Evolutionary conservation across 1,139 yeast genomes (phyloP).

Genomic region (Sugiyamaella castrensis): DNA sequence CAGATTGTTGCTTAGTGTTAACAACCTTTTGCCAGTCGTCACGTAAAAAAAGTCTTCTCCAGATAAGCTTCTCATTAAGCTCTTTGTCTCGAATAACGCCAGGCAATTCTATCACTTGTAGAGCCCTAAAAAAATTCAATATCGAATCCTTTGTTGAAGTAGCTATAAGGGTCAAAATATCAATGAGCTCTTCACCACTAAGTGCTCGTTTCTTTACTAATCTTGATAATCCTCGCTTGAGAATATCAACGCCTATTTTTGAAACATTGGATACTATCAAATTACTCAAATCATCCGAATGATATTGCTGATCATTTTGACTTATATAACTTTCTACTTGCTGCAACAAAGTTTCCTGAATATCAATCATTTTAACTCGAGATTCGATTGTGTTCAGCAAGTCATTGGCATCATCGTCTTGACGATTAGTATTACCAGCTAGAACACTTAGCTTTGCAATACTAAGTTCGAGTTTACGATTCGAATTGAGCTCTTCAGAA

Average conservation of each 20-base stretch:
- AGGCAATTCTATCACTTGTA: slow-evolving; percentile 41
- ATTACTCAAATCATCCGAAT: slow-evolving; percentile 12
- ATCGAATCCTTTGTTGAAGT: slow-evolving; percentile 33
- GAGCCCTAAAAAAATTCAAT: slow-evolving; percentile 43
- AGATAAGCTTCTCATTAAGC: slow-evolving; percentile 44
- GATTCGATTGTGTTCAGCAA: slow-evolving; percentile 15
- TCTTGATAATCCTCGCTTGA: slow-evolving; percentile 37
- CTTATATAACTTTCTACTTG: slow-evolving; percentile 12
- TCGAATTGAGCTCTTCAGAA: slow-evolving; percentile 47
- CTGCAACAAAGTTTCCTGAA: slow-evolving; percentile 19
- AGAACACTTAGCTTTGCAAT: slow-evolving; percentile 60
- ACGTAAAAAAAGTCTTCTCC: slow-evolving; percentile 63
- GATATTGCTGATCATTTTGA: slow-evolving; percentile 10
- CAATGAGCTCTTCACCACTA: slow-evolving; percentile 49
- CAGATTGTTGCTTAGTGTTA: slow-evolving; percentile 45
- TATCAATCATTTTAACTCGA: slow-evolving; percentile 18
- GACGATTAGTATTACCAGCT: slow-evolving; percentile 22
- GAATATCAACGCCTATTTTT: slow-evolving; percentile 15
- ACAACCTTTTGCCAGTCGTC: slow-evolving; percentile 55
- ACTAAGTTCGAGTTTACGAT: slow-evolving; percentile 59
- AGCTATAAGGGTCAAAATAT: slow-evolving; percentile 54
- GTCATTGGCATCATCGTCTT: slow-evolving; percentile 11
- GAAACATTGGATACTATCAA: slow-evolving; percentile 2
- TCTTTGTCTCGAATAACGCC: slow-evolving; percentile 34
- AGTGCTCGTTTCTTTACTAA: slow-evolving; percentile 46